Evolutionary conservation across 2,329 filamentous ascomycete species (phyloP).

Genomic region (Aureobasidium sp.): DNA sequence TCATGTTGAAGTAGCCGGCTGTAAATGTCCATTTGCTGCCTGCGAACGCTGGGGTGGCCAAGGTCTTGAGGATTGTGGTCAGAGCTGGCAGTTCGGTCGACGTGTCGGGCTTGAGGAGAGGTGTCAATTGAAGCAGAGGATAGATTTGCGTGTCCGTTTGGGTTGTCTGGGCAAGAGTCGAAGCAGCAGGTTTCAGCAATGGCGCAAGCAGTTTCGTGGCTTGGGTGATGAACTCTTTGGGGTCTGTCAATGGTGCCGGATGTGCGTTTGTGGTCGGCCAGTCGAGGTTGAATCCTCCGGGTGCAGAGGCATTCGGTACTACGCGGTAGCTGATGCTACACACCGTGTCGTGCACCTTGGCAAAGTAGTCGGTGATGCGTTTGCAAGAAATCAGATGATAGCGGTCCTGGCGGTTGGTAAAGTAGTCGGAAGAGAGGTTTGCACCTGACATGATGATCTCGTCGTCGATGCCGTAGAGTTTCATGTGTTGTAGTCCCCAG

Average conservation of each 20-base stretch:
- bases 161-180: constrained; percentile 24
- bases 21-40: constrained; percentile 89
- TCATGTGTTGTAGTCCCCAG: constrained; percentile 98
- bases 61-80: constrained; percentile 62
- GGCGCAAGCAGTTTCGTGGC: constrained; percentile 61
- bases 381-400: constrained; percentile 85
- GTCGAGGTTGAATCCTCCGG: constrained; percentile 47
- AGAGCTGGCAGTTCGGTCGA: constrained; percentile 87
- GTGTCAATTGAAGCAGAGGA: constrained; percentile 79
- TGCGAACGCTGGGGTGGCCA: constrained; percentile 57
- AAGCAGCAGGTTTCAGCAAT: constrained; percentile 51
- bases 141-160: constrained; percentile 68
- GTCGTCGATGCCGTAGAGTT: constrained; percentile 91
- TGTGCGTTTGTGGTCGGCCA: constrained; percentile 73
- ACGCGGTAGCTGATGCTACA: constrained; percentile 77
- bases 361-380: constrained; percentile 76
- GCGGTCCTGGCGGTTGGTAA: constrained; percentile 88
- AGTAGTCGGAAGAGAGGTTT: constrained; percentile 89
- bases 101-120: constrained; percentile 67
- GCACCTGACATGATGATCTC: constrained; percentile 91
- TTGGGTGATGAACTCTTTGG: constrained; percentile 60
- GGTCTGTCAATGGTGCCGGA: constrained; percentile 65
- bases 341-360: constrained; percentile 66
- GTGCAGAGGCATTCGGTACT: constrained; percentile 42
- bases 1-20: constrained; percentile 97